Percentiles rank a stretch among this genome's conserved stretches.
Conservation (phyloP, 176 grass and related monocot genomes). For the Tillandsia leiboldiana region DNA sequence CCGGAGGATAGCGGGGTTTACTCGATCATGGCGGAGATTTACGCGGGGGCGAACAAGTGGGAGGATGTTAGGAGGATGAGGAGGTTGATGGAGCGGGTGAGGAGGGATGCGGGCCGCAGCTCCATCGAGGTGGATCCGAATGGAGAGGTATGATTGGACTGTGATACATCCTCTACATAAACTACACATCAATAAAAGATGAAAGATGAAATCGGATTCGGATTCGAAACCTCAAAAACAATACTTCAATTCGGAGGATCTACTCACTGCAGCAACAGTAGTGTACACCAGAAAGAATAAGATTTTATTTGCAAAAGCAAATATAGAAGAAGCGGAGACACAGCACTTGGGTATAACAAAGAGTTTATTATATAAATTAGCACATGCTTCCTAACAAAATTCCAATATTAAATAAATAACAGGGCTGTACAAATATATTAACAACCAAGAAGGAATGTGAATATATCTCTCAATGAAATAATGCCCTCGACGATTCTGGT, state of each 20-base stretch:
- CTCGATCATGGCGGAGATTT: slow-evolving; percentile 44
- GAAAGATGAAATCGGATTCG: too few relatives aligned
- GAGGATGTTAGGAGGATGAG: slow-evolving; percentile 48
- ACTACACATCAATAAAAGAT: too few relatives aligned
- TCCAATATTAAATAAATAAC: slow-evolving; percentile 38
- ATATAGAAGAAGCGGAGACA: neutral
- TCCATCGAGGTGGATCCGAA: slow-evolving; percentile 21
- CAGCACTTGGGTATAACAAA: slow-evolving; percentile 4
- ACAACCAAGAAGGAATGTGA: slow-evolving; percentile 43
- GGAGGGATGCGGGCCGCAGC: slow-evolving; percentile 40
- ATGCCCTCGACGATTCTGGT: slow-evolving; percentile 54
- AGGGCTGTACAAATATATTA: slow-evolving; percentile 47
- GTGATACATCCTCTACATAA: too few relatives aligned
- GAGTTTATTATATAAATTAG: slow-evolving; percentile 34
- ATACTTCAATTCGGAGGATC: too few relatives aligned
- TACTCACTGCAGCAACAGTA: too few relatives aligned
- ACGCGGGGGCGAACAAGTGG: slow-evolving; percentile 41
- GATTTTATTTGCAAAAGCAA: neutral
- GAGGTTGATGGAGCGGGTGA: slow-evolving; percentile 31
- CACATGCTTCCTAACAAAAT: slow-evolving; percentile 24
- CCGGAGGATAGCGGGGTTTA: slow-evolving; percentile 43
- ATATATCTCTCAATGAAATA: slow-evolving; percentile 52
- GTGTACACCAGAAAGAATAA: neutral
- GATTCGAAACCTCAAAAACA: too few relatives aligned
- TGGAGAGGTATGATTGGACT: neutral